A percentile compares a stretch with the other conserved stretches of the same genome.
Evolutionary conservation across 768 basidiomycete genomes (phyloP).

Genomic region (Amanita jacksonii): DNA sequence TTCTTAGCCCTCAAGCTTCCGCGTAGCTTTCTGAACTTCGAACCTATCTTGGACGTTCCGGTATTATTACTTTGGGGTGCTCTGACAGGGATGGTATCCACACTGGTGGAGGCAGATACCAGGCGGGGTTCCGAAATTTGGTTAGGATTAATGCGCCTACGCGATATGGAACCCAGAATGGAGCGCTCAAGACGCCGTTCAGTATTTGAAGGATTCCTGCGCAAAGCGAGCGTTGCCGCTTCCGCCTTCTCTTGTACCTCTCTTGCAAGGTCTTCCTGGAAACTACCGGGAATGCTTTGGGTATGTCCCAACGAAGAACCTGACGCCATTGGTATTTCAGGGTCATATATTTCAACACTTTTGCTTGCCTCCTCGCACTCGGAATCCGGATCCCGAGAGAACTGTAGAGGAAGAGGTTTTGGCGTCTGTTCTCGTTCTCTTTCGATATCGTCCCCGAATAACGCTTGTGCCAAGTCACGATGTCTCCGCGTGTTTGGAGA

Average conservation of each 20-base stretch:
- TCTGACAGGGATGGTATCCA: slow-evolving; percentile 57
- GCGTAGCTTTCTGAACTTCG: slow-evolving; percentile 63
- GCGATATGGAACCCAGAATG: slow-evolving; percentile 28
- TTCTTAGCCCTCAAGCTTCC: slow-evolving; percentile 53
- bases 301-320: not conserved
- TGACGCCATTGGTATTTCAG: not conserved
- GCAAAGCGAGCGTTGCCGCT: slow-evolving; percentile 54
- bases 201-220: slow-evolving; percentile 34
- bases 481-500: slow-evolving; percentile 54
- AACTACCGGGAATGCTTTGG: not conserved
- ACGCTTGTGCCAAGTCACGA: slow-evolving; percentile 65
- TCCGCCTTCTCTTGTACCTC: slow-evolving; percentile 63
- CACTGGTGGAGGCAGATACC: slow-evolving; percentile 57
- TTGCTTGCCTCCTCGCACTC: not conserved
- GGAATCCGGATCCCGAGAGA: slow-evolving; percentile 4
- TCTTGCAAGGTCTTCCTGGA: slow-evolving; percentile 42
- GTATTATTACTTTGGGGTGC: slow-evolving; percentile 37
- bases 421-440: slow-evolving; percentile 16
- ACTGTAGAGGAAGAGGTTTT: slow-evolving; percentile 15
- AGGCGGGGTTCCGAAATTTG: slow-evolving; percentile 60
- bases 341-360: not conserved
- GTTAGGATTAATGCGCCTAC: slow-evolving; percentile 49
- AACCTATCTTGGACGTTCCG: slow-evolving; percentile 51
- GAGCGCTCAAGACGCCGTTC: slow-evolving; percentile 4
- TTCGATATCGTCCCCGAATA: slow-evolving; percentile 50